Base-by-base conservation (phyloP, 768 basidiomycete genomes). In the Crassisporium funariophilum region DNA sequence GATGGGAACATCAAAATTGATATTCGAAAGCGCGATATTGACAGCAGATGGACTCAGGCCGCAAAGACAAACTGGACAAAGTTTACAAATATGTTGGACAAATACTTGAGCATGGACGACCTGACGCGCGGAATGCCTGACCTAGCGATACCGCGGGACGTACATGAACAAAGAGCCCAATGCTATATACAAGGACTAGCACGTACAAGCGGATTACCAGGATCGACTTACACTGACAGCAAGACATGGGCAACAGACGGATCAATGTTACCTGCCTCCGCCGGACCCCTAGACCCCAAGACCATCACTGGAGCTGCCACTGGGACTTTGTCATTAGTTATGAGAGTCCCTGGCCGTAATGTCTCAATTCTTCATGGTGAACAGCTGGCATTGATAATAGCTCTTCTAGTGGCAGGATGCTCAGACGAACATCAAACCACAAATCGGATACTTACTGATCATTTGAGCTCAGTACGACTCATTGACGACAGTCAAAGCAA, bases 221-320 rank as follows among this genome's bases (percentile, higher is more conserved):
- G 16, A 31, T 41, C 45, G 12, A 9, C 20, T 22, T 9, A 36
- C 7, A 41, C 36, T 3, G 44, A 46, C 27, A 38, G 45, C 5
- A 10, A 40, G 15, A 51, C 49, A 46, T 51, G 49, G 49, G 49
- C 49, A 22, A 38, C 49, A 11, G 49, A 51, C 22, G 49, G 49
- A 16, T 51, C 49, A 12, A 45, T 45, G 37, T 38, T 23, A 17
- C 49, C 49, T n/a, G 49, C 49, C 5, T 29, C 49, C 4, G 44
- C 49, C 31, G 2, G 36, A 7, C 31, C 47, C 12, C 20, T 41
- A 6, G 49, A 51, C 11, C 20, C 20, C 11, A 51, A 51, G 16
- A n/a, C 35, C 13, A 29, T 51, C 7, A 46, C 22, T 5, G 22
- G 33, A 21, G 49, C 49, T 8, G 37, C 38, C 2, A 38, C 43